phyloP scores from a whole-genome alignment of 257 asterid genomes.

The Solanum corneliomulleri region DNA sequence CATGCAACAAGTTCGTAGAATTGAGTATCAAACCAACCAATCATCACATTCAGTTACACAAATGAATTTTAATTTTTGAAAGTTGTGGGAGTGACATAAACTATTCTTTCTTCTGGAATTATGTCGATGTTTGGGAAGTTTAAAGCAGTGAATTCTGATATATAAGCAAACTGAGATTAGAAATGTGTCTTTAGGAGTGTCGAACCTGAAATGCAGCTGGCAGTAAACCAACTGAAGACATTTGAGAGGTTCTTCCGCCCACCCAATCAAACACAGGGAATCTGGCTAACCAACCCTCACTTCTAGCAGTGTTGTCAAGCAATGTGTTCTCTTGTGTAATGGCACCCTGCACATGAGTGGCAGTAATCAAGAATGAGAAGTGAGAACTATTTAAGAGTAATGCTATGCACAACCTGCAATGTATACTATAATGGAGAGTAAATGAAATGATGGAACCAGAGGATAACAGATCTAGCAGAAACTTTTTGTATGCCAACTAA shows the following conservation, averaged over 20 bases:
- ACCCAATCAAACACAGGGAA: constrained; percentile 99
- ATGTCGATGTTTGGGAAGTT: not conserved
- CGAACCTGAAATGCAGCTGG: constrained; percentile 98
- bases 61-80: not conserved
- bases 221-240: constrained; percentile 99
- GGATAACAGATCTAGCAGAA: not conserved
- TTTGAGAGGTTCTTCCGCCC: constrained; percentile 94
- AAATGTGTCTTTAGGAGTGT: not conserved
- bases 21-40: not conserved
- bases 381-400: not conserved
- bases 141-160: not conserved
- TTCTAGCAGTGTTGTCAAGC: constrained; percentile 91
- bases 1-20: not conserved
- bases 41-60: not conserved
- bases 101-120: not conserved
- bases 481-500: not conserved
- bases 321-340: constrained; percentile 93
- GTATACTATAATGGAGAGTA: not conserved
- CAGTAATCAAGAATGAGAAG: not conserved
- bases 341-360: constrained; percentile 53
- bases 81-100: not conserved
- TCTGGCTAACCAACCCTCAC: constrained; percentile 89
- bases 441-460: not conserved
- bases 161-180: not conserved
- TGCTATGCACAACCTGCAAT: not conserved